Evolutionary conservation across 345 rosid genomes (phyloP).

Genomic region (Limnanthes douglasii): DNA sequence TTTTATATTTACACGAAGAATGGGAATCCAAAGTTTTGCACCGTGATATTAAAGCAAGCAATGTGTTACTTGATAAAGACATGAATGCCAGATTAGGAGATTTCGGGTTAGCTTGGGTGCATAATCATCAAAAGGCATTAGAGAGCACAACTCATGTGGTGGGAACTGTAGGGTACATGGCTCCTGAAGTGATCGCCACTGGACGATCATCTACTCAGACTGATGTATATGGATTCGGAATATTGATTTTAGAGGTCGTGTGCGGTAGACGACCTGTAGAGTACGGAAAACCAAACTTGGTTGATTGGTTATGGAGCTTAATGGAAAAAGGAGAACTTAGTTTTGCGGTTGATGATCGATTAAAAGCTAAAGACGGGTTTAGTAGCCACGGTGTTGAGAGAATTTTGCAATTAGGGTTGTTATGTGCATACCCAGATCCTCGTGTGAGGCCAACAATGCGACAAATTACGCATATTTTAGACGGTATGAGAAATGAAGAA

Average conservation of each 20-base stretch:
- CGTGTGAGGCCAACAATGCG: conserved; percentile 29
- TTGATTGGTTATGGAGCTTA: conserved; percentile 22
- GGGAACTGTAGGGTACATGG: conserved; percentile 63
- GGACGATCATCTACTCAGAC: conserved; percentile 37
- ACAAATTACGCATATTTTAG: conserved; percentile 25
- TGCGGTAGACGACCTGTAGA: conserved; percentile 37
- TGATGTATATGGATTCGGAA: conserved; percentile 28
- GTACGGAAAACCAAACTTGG: conserved; percentile 26
- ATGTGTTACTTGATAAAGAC: conserved; percentile 59
- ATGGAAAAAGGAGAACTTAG: conserved; percentile 15
- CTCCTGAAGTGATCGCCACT: conserved; percentile 43
- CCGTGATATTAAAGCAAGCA: conserved; percentile 75
- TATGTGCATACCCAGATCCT: conserved; percentile 28
- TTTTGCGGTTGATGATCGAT: conserved; percentile 13
- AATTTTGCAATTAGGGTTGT: conserved; percentile 26
- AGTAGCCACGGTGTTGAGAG: conserved; percentile 17
- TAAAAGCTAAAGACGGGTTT: conserved; percentile 7
- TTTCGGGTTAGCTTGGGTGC: conserved; percentile 68
- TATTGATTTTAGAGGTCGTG: conserved; percentile 31
- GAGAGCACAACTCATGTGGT: conserved; percentile 59
- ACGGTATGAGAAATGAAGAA: conserved; percentile 15
- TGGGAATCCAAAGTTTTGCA: conserved; percentile 68
- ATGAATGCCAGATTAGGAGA: conserved; percentile 64
- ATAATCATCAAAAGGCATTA: conserved; percentile 35
- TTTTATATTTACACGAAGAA: conserved; percentile 58